Evolutionary conservation across 2,329 filamentous ascomycete species (phyloP).

Genomic region (Cordyceps fumosorosea): DNA sequence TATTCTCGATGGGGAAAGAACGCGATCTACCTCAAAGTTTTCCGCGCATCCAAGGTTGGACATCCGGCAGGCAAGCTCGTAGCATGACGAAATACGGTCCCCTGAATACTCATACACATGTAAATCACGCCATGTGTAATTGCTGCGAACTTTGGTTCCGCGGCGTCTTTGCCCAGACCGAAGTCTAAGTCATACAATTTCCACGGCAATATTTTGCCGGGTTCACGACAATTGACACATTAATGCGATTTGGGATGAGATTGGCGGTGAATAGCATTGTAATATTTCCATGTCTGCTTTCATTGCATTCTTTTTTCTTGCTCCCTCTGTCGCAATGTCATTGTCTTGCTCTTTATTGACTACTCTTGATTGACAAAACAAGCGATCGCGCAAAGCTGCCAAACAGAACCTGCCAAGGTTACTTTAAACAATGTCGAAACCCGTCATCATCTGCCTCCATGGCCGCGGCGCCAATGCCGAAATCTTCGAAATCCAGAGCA

Average conservation of each 20-base stretch:
- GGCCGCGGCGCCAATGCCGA: constrained; percentile 1
- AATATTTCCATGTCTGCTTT: background rate
- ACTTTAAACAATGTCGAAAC: background rate
- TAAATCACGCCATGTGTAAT: background rate
- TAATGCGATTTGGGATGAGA: background rate
- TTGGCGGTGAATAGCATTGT: background rate
- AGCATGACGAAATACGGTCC: background rate
- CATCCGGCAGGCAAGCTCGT: background rate
- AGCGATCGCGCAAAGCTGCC: too few species aligned
- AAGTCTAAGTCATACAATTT: too few species aligned
- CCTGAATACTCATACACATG: background rate
- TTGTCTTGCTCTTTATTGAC: too few species aligned
- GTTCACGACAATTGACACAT: too few species aligned
- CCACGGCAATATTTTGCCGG: constrained; percentile 1
- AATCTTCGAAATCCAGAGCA: constrained; percentile 8
- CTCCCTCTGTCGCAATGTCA: too few species aligned
- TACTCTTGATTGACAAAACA: too few species aligned
- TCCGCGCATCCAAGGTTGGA: background rate
- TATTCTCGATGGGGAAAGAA: constrained; percentile 1
- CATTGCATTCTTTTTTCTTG: background rate
- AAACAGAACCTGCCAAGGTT: too few species aligned
- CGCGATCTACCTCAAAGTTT: background rate
- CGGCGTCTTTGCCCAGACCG: background rate
- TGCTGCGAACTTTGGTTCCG: background rate
- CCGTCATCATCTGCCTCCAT: background rate